Percentiles rank a stretch among this genome's conserved stretches.
Evolutionary conservation across 2,329 filamentous ascomycete genomes (phyloP).

Genomic region (Epichloe hybrida): DNA sequence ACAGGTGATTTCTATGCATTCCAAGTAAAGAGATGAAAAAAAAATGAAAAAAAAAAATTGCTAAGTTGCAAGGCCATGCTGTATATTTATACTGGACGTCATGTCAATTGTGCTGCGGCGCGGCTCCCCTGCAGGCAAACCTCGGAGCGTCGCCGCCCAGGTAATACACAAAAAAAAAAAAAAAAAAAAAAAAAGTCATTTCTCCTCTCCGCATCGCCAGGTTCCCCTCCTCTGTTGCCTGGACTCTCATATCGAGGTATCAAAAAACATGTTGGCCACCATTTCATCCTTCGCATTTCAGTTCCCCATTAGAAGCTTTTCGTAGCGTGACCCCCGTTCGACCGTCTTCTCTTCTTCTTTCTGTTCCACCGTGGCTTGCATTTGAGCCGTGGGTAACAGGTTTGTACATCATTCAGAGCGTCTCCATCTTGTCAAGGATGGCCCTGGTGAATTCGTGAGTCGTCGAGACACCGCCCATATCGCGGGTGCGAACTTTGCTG

Average conservation of each 20-base stretch:
- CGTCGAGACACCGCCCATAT: conserved; percentile 85
- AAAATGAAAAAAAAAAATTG: background rate
- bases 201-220: background rate
- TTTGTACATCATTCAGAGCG: conserved; percentile 33
- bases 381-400: background rate
- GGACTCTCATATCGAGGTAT: conserved; percentile 1
- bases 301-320: background rate
- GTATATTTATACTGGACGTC: conserved; percentile 3
- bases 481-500: conserved; percentile 76
- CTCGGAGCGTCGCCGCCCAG: background rate
- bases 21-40: background rate
- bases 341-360: background rate
- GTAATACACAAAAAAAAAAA: background rate
- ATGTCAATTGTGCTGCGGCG: background rate
- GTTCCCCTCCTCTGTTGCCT: background rate
- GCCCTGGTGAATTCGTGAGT: conserved; percentile 94
- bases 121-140: background rate
- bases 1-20: conserved; percentile 4
- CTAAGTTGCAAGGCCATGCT: conserved; percentile 6
- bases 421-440: conserved; percentile 92
- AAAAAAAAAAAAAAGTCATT: background rate
- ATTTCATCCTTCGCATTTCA: background rate
- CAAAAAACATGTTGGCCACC: background rate
- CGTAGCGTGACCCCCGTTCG: background rate
- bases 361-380: background rate